Conservation (phyloP, 1,284 basidiomycete species). For the Laetiporus sulphureus region DNA sequence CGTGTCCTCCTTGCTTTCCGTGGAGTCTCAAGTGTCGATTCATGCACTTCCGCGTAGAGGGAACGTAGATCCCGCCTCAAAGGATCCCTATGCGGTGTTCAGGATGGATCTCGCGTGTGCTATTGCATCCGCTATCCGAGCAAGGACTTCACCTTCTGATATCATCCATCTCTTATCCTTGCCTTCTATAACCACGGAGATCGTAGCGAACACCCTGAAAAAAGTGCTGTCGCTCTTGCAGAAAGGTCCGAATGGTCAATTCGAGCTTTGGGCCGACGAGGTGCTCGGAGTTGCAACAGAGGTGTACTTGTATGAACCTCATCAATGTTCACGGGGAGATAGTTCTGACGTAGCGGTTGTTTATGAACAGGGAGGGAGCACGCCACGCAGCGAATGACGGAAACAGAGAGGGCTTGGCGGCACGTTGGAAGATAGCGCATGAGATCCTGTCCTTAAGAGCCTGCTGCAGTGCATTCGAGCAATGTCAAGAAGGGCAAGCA, state of each 20-base stretch:
- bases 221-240: constrained; percentile 38
- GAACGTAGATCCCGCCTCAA: not conserved
- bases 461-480: constrained; percentile 55
- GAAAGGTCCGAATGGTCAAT: constrained; percentile 16
- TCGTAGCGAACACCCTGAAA: constrained; percentile 36
- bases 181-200: constrained; percentile 32
- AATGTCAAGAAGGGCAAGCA: constrained; percentile 52
- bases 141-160: constrained; percentile 44
- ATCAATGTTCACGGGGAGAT: constrained; percentile 2
- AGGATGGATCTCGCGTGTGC: constrained; percentile 12
- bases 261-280: constrained; percentile 32
- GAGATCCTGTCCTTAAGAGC: constrained; percentile 59
- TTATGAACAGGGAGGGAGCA: constrained; percentile 29
- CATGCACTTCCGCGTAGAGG: constrained; percentile 38
- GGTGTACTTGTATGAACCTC: constrained; percentile 48
- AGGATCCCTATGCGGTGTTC: not conserved
- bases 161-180: constrained; percentile 43
- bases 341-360: constrained; percentile 3
- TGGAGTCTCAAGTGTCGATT: constrained; percentile 31
- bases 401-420: constrained; percentile 34
- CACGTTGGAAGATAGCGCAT: constrained; percentile 48
- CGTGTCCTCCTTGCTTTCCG: constrained; percentile 34
- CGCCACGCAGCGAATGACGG: constrained; percentile 22
- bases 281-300: constrained; percentile 50
- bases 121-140: constrained; percentile 39